Evolutionary conservation across 805 yeast species (phyloP).

Genomic region (Ogataea siamensis): DNA sequence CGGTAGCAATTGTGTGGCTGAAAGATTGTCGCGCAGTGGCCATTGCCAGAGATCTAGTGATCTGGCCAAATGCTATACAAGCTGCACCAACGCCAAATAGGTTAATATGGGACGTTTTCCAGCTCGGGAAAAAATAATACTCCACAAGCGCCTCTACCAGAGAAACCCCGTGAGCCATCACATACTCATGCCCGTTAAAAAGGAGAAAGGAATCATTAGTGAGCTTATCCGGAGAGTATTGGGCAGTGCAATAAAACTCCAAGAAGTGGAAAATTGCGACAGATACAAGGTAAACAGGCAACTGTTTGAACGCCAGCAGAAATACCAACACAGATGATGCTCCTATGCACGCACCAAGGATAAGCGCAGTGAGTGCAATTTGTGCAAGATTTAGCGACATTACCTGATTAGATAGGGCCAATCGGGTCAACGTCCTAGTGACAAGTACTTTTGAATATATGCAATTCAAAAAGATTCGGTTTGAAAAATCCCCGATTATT

Average conservation of each 20-base stretch:
- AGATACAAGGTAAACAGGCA: constrained; percentile 46
- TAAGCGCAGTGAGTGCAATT: constrained; percentile 43
- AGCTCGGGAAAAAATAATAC: constrained; percentile 38
- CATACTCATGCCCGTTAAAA: constrained; percentile 60
- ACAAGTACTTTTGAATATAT: neutral
- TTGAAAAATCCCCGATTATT: too few relatives aligned
- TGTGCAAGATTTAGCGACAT: constrained; percentile 30
- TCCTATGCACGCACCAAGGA: constrained; percentile 46
- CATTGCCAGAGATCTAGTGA: constrained; percentile 75
- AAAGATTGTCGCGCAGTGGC: constrained; percentile 82
- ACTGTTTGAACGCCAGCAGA: constrained; percentile 30
- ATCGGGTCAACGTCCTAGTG: neutral
- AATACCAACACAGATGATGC: constrained; percentile 33
- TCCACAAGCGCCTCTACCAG: constrained; percentile 50
- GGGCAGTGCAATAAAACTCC: constrained; percentile 80
- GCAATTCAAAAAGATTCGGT: neutral
- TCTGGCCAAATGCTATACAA: constrained; percentile 59
- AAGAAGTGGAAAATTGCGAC: constrained; percentile 70
- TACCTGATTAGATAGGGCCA: neutral
- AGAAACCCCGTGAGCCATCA: constrained; percentile 55
- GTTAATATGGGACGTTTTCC: constrained; percentile 23
- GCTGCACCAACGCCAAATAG: constrained; percentile 47
- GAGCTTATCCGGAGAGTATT: constrained; percentile 63
- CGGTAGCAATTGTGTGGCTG: constrained; percentile 69
- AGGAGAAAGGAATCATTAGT: constrained; percentile 68